Conservation (phyloP, 2,329 filamentous ascomycete genomes). For the Epichloe aotearoae region DNA sequence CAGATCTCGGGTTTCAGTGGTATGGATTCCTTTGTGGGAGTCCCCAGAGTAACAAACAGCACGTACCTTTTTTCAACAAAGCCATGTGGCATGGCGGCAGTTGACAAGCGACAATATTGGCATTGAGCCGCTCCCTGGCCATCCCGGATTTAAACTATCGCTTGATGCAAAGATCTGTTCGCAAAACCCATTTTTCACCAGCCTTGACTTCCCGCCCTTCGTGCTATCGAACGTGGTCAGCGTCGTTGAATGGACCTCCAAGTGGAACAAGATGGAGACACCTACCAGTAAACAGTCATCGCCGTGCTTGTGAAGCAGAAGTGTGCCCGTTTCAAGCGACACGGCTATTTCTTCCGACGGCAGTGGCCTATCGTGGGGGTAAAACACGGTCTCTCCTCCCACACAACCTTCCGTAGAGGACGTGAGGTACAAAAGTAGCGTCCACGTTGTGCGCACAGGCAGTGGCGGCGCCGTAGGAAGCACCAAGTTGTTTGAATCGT, state of each 20-base stretch:
- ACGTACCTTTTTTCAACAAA: too few species aligned
- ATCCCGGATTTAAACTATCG: slow-evolving; percentile 19
- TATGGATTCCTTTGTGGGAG: too few species aligned
- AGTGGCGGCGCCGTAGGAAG: slow-evolving; percentile 27
- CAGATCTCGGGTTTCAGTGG: too few species aligned
- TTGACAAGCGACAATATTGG: too few species aligned
- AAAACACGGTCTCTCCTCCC: slow-evolving; percentile 88
- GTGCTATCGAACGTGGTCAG: slow-evolving; percentile 35
- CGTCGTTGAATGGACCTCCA: background rate
- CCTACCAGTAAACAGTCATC: slow-evolving; percentile 68
- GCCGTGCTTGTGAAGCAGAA: slow-evolving; percentile 78
- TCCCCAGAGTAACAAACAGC: too few species aligned
- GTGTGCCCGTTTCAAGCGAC: slow-evolving; percentile 68
- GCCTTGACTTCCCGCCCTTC: slow-evolving; percentile 67
- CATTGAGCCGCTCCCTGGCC: too few species aligned
- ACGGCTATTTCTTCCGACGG: slow-evolving; percentile 56
- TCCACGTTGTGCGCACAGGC: slow-evolving; percentile 63
- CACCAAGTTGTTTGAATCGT: slow-evolving; percentile 66
- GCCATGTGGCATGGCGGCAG: too few species aligned
- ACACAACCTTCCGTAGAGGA: slow-evolving; percentile 59
- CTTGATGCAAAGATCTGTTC: slow-evolving; percentile 65
- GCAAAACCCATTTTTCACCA: slow-evolving; percentile 84
- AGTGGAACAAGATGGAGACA: background rate
- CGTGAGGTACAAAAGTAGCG: slow-evolving; percentile 75
- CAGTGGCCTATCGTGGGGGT: slow-evolving; percentile 50